Conservation (phyloP, 164 flowering plant species). For the Berberis vulgaris region DNA sequence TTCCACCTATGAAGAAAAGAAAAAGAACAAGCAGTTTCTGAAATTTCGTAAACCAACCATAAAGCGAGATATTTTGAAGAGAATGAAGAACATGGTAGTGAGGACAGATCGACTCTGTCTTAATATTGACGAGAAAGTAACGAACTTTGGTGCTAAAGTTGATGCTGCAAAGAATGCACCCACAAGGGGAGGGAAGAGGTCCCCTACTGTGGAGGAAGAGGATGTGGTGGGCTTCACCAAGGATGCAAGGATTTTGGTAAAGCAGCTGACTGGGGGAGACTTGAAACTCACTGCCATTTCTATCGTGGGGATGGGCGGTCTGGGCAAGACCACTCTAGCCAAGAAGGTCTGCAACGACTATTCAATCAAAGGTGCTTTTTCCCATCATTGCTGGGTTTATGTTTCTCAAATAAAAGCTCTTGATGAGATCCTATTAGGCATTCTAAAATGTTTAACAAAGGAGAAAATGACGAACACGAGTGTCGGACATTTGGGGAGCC, state of each 20-base stretch:
- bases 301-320: constrained; percentile 28
- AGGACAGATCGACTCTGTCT: too few relatives aligned
- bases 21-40: too few relatives aligned
- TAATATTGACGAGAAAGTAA: too few relatives aligned
- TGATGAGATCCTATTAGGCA: constrained; percentile 7
- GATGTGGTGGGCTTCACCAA: constrained; percentile 16
- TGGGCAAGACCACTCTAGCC: constrained; percentile 34
- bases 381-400: constrained; percentile 22
- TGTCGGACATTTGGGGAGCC: neutral
- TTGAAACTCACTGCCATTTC: constrained; percentile 11
- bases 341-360: constrained; percentile 17
- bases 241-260: constrained; percentile 7
- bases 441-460: constrained; percentile 5
- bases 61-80: too few relatives aligned
- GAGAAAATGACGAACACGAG: neutral
- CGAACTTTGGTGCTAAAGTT: too few relatives aligned
- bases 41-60: too few relatives aligned
- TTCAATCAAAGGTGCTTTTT: constrained; percentile 14
- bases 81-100: too few relatives aligned
- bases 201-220: constrained; percentile 4
- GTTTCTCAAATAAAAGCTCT: neutral
- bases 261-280: constrained; percentile 4
- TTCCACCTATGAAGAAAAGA: too few relatives aligned
- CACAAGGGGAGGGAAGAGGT: too few relatives aligned
- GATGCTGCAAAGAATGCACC: too few relatives aligned